Evolutionary conservation across 768 basidiomycete genomes (phyloP), one percentile per base, ranked within the genome.

Genomic region (Daedalea quercina): DNA sequence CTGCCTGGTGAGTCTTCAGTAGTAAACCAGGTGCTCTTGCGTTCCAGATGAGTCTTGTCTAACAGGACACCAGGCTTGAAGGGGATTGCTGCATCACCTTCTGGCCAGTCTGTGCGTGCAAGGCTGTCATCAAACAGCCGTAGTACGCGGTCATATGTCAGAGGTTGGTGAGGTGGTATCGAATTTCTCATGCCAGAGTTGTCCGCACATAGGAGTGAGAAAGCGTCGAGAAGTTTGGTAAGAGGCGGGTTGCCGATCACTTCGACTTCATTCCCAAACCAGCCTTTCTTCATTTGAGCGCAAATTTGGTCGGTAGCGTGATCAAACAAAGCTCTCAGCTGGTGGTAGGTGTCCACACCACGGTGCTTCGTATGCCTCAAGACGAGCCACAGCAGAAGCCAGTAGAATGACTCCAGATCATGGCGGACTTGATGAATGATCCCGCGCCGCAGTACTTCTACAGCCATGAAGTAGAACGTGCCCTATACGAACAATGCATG

Each of bases 361-460:
- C 37, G 26, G 35, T 55, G 40, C 3, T 43, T 1, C 0, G 49
- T 54, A 31, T 58, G 52, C 1, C 50, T 34, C 15, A 58, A 26
- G 12, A 55, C 40, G 31, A 55, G 24, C 54, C 54, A 55, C 0
- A 58, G 1, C 15, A 58, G 34, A 9, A 55, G 41, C 57, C 57
- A 55, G 33, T 51, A 58, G 57, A 58, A 54, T 6, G 57, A 55
- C 28, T 58, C 57, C 12, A 58, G 52, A 24, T 58, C 54, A 26
- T 58, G 57, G 1, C 44, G 50, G 1, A 19, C 26, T 24, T 31
- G 12, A 48, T 58, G 57, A 3, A 42, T 9, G 17, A 42, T 23
- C 17, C 37, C 37, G 11, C 15, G 22, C 17, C 15, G 9, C 22
- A 55, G 42, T 1, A 49, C 13, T 15, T 44, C 46, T 8, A 49